A percentile compares a stretch with the other conserved stretches of the same genome.
These are phyloP conservation scores for Hypoxylon trugodes DNA, from an alignment of 495 filamentous ascomycete species.

Conservation along the genomic window DNA sequence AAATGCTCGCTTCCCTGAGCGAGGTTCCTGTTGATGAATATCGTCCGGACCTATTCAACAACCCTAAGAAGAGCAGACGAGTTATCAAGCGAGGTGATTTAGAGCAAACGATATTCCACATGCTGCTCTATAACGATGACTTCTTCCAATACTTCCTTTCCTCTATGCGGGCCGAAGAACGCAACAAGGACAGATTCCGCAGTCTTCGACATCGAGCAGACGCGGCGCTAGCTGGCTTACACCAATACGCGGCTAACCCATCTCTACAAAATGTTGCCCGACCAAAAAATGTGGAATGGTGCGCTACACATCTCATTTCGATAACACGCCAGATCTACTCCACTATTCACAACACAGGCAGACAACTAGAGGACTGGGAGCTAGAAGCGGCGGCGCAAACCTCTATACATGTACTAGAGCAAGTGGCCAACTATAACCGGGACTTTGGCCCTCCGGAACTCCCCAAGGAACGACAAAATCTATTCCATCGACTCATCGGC, in stretches of 20 bases:
- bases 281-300: constrained; percentile 48
- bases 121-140: constrained; percentile 55
- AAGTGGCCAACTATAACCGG: constrained; percentile 45
- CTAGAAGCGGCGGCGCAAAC: constrained; percentile 51
- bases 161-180: constrained; percentile 47
- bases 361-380: constrained; percentile 45
- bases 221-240: constrained; percentile 51
- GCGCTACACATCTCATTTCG: constrained; percentile 47
- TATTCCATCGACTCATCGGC: constrained; percentile 52
- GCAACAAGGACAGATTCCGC: constrained; percentile 52
- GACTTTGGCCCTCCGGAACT: constrained; percentile 37
- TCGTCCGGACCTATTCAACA: constrained; percentile 49
- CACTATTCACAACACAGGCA: constrained; percentile 46
- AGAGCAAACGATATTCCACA: constrained; percentile 56
- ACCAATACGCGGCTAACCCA: constrained; percentile 40
- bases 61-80: constrained; percentile 26
- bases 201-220: constrained; percentile 48
- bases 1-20: constrained; percentile 53
- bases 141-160: constrained; percentile 53
- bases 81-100: constrained; percentile 52
- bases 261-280: constrained; percentile 8
- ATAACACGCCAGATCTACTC: constrained; percentile 47
- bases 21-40: constrained; percentile 46
- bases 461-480: constrained; percentile 42
- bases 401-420: constrained; percentile 50